Evolutionary conservation across 2,329 filamentous ascomycete genomes (phyloP).

Genomic region (Zarea fungicola): DNA sequence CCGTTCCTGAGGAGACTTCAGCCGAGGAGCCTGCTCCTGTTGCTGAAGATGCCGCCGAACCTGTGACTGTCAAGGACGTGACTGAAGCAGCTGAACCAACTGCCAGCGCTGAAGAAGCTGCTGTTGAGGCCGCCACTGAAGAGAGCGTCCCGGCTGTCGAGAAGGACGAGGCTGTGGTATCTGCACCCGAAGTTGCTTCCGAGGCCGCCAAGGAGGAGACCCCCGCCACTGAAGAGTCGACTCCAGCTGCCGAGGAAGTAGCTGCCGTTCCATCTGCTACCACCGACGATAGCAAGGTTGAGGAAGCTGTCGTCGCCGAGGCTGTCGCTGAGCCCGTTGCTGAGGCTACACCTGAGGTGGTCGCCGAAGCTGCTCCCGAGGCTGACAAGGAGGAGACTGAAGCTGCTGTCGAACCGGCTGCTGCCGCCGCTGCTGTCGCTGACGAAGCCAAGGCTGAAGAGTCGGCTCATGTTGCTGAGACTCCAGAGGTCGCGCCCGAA

Average conservation of each 20-base stretch:
- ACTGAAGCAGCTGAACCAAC: conserved; percentile 11
- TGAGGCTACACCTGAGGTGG: conserved; percentile 12
- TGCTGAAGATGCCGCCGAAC: conserved; percentile 12
- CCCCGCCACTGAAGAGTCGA: conserved; percentile 13
- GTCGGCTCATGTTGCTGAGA: conserved; percentile 12
- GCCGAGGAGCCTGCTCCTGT: background rate
- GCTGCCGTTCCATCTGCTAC: no score
- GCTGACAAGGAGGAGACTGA: conserved; percentile 12
- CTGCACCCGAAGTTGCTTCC: conserved; percentile 18
- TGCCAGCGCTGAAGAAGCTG: conserved; percentile 14
- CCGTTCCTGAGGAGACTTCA: background rate
- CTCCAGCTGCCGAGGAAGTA: conserved; percentile 1
- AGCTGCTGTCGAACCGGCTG: conserved; percentile 13
- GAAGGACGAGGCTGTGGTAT: background rate
- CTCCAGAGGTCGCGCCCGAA: conserved; percentile 14
- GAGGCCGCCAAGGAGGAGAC: conserved; percentile 4
- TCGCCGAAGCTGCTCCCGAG: background rate
- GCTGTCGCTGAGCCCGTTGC: conserved; percentile 14
- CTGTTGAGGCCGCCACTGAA: background rate
- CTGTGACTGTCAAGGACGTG: conserved; percentile 1
- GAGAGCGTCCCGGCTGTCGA: conserved; percentile 12
- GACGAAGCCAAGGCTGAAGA: background rate
- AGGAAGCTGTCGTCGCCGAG: conserved; percentile 13
- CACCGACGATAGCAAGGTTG: no score
- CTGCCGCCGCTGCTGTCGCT: background rate